Conservation (phyloP, 805 yeast genomes). For the Pichia manshurica region DNA sequence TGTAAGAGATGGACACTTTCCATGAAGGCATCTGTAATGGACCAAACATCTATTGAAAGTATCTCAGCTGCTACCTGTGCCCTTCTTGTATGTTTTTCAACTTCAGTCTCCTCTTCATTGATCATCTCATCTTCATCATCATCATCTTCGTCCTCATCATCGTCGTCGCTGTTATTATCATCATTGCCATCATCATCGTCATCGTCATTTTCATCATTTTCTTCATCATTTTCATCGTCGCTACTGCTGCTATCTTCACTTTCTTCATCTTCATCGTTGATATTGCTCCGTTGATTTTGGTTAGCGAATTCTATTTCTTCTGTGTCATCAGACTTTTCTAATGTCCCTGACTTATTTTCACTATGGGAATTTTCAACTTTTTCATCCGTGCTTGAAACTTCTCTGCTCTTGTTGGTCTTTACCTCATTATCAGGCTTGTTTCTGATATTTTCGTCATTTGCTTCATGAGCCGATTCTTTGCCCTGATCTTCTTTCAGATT, state of each 20-base stretch:
- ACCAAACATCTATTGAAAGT: slow-evolving; percentile 89
- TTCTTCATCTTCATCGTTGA: neutral
- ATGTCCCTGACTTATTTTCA: too few relatives aligned
- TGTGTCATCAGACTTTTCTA: too few relatives aligned
- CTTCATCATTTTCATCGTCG: neutral
- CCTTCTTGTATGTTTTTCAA: slow-evolving; percentile 32
- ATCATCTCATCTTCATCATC: slow-evolving; percentile 29
- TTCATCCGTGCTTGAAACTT: too few relatives aligned
- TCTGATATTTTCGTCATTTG: neutral
- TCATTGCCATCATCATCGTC: slow-evolving; percentile 16
- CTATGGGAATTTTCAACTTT: neutral
- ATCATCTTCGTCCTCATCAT: slow-evolving; percentile 19
- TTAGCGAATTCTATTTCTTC: neutral
- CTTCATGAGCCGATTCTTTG: slow-evolving; percentile 1
- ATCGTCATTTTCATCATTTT: slow-evolving; percentile 7
- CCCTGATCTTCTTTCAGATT: too few relatives aligned
- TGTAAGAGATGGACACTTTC: slow-evolving; percentile 60
- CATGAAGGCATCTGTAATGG: slow-evolving; percentile 84
- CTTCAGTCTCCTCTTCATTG: slow-evolving; percentile 29
- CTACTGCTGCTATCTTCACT: neutral
- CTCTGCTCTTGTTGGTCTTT: neutral
- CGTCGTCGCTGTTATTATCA: slow-evolving; percentile 19
- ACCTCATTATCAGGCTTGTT: slow-evolving; percentile 1
- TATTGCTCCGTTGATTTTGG: neutral
- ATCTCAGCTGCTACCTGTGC: slow-evolving; percentile 84